These are phyloP conservation scores for Lactarius deliciosus DNA, from an alignment of 768 basidiomycete genomes.

Conservation along the genomic window DNA sequence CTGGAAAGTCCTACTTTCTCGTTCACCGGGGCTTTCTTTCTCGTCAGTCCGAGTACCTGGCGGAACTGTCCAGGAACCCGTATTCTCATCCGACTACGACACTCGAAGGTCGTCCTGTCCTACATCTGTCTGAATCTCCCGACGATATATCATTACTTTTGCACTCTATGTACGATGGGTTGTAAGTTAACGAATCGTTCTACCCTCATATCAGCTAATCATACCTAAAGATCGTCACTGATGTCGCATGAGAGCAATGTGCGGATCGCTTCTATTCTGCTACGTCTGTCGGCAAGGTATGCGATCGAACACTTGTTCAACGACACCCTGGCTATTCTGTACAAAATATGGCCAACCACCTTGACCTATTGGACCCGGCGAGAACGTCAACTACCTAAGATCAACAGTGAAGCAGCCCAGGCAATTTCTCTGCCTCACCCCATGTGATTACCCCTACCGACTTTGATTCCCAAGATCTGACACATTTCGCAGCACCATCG, in stretches of 20 bases:
- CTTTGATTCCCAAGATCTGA: background rate
- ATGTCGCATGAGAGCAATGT: slow-evolving; percentile 51
- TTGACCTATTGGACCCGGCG: slow-evolving; percentile 65
- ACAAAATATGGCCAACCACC: slow-evolving; percentile 57
- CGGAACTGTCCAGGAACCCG: slow-evolving; percentile 40
- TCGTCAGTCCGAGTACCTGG: slow-evolving; percentile 59
- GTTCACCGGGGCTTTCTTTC: slow-evolving; percentile 66
- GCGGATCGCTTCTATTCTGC: slow-evolving; percentile 50
- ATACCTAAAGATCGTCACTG: slow-evolving; percentile 25
- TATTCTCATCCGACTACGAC: slow-evolving; percentile 24
- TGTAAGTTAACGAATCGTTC: slow-evolving; percentile 45
- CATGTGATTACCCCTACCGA: slow-evolving; percentile 46
- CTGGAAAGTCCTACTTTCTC: slow-evolving; percentile 59
- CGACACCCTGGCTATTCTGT: slow-evolving; percentile 55
- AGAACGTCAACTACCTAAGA: slow-evolving; percentile 55
- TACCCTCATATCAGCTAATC: background rate
- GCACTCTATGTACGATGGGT: slow-evolving; percentile 66
- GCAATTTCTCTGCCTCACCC: slow-evolving; percentile 60
- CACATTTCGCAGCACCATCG: slow-evolving; percentile 49
- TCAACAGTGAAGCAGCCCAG: slow-evolving; percentile 55
- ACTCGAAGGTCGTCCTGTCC: slow-evolving; percentile 59
- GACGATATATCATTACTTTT: slow-evolving; percentile 60
- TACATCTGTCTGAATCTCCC: slow-evolving; percentile 54
- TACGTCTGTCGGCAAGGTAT: slow-evolving; percentile 66
- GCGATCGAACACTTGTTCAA: slow-evolving; percentile 55